Base-by-base conservation (phyloP, 140 eudicot species). In the Eryngium alpinum region DNA sequence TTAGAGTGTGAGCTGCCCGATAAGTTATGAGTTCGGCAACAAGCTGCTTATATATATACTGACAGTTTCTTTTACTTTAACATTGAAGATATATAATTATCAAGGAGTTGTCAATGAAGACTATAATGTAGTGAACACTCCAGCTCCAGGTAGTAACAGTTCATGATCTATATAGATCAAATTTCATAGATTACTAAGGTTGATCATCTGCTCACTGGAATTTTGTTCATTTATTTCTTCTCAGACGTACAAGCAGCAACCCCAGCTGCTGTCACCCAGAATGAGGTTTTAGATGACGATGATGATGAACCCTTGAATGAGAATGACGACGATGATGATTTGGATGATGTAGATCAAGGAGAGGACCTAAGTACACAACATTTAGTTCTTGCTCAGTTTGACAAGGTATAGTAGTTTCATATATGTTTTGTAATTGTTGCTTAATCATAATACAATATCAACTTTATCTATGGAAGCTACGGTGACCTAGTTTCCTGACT, bases 281-380 rank as follows among this genome's bases (percentile, higher is more conserved):
- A 96, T 85, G 99, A 93, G 12, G 29, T 70, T 83, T 57, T 63
- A 57, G 96, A 91, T 79, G 99, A 90, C 43, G 97, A 93, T 44
- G 99, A 96, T 74, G 99, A 96, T 50, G 98, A 93, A 85, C 98
- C 99, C 50, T 84, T 96, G 89, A 96, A 96, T 76, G 99, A 96
- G 84, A 87, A 91, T 72, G 94, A 96, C 56, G 98, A 95, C 62
- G 98, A 38, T 38, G 46, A 38, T 38, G 46, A 38, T 38, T 38
- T 38, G 46, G 46, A 38, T 38, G 46, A 38, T 76, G 95, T 89
- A 74, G 99, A 90, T 79, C 97, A 96, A 82, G 96, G 96, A 75
- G 99, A 92, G 89, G 98, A 96, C 77, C 91, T 91, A n/a, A 96
- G 90, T 82, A 93, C 99, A n/a, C 89, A 89, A 70, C 97, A 96